Evolutionary conservation across 208 protist genomes (phyloP).

Genomic region (Trypanosoma rangeli): DNA sequence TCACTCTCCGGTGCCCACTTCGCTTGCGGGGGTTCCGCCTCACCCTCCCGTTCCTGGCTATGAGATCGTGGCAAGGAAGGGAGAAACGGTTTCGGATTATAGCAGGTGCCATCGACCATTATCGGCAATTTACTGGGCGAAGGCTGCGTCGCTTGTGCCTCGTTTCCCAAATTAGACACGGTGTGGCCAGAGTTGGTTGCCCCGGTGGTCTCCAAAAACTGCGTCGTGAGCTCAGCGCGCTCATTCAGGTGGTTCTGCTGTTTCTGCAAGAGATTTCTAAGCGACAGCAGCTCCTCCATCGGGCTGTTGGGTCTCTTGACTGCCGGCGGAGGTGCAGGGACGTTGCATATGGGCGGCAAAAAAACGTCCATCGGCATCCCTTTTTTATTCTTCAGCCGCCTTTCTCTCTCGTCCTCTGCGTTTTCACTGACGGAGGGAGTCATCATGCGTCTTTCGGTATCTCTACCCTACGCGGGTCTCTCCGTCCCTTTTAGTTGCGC

Average conservation of each 20-base stretch:
- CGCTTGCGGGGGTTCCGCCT: background rate
- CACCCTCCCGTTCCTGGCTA: background rate
- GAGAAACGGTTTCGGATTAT: constrained; percentile 5
- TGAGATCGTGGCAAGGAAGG: background rate
- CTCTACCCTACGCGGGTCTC: background rate
- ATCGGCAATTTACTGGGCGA: background rate
- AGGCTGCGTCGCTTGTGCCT: background rate
- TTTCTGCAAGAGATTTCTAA: constrained; percentile 52
- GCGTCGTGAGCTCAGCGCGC: background rate
- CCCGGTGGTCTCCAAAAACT: background rate
- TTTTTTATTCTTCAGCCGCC: background rate
- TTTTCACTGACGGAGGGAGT: background rate
- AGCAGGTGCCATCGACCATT: background rate
- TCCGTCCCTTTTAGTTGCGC: background rate
- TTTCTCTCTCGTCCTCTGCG: background rate
- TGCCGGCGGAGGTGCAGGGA: background rate
- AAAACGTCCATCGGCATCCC: background rate
- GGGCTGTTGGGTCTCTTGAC: background rate
- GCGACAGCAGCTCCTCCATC: constrained; percentile 44
- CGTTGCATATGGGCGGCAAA: background rate
- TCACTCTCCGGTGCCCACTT: background rate
- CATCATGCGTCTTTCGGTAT: background rate
- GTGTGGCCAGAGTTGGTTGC: background rate
- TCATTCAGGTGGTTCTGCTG: constrained; percentile 49
- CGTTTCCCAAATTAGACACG: background rate